A percentile compares a stretch with the other conserved stretches of the same genome.
Evolutionary conservation across 768 basidiomycete genomes (phyloP).

Genomic region (Tylopilus cervinicoccineus): DNA sequence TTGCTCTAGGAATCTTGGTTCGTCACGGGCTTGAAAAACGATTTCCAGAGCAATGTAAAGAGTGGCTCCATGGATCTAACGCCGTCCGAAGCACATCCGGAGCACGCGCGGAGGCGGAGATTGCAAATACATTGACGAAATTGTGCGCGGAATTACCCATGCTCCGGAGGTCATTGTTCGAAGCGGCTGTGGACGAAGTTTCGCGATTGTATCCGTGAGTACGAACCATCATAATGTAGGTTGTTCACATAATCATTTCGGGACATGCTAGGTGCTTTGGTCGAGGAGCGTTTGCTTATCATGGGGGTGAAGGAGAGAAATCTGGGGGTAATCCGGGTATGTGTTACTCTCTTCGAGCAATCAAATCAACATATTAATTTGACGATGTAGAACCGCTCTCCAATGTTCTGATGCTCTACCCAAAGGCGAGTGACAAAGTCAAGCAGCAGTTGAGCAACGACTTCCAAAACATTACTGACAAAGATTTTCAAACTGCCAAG

Average conservation of each 20-base stretch:
- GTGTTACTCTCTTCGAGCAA: not conserved
- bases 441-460: not conserved
- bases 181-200: constrained; percentile 23
- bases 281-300: constrained; percentile 7
- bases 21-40: constrained; percentile 27
- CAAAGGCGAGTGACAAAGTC: constrained; percentile 8
- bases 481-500: constrained; percentile 14
- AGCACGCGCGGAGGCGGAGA: not conserved
- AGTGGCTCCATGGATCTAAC: constrained; percentile 19
- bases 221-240: not conserved
- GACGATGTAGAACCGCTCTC: constrained; percentile 11
- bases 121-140: not conserved
- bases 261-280: constrained; percentile 14
- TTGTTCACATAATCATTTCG: not conserved
- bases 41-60: constrained; percentile 17
- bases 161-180: constrained; percentile 19
- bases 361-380: not conserved
- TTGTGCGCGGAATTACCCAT: constrained; percentile 3
- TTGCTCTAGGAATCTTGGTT: constrained; percentile 26
- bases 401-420: constrained; percentile 4
- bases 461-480: constrained; percentile 3
- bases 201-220: constrained; percentile 24
- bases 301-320: not conserved
- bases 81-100: not conserved
- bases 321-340: constrained; percentile 4